Base-by-base conservation (phyloP, 768 basidiomycete species). In the Boletellus ananiceps region DNA sequence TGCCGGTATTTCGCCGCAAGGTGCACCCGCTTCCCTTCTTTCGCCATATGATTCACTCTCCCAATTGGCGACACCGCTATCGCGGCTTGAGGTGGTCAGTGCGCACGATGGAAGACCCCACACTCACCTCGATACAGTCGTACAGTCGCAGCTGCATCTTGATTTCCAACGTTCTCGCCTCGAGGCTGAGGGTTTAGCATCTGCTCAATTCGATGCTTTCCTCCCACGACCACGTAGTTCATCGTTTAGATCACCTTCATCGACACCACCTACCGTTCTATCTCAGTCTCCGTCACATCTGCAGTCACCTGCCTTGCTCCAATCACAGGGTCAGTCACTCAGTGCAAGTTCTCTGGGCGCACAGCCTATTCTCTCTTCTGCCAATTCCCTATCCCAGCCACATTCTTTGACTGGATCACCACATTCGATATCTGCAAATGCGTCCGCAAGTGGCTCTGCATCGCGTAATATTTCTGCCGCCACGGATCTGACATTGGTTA, bases 391-490 rank as follows among this genome's bases (percentile, higher is more conserved):
- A 13, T 65, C 64, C 1, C 60, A 49, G 25, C 55, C 66, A 18
- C 67, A 55, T 39, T 69, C 66, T 8, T 55, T 67, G 25, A 50
- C 59, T 11, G 63, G 59, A n/a, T 67, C 66, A 18, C 66, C 66
- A 14, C 61, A 51, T 37, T 36, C 42, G 14, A 45, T 55, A 37
- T 63, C 65, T 18, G 38, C 65, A 19, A 65, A 55, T 27, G 50
- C 49, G 19, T 49, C 58, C 2, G 58, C 68, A 12, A 53, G 57
- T 5, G 53, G 52, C 19, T 56, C 66, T 21, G 63, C 62, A 8
- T 49, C 42, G 29, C 51, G 58, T 18, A 53, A 49, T 35, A 51
- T 59, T 37, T 46, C 58, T 37, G 9, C 53, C 13, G 40, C 47
- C 38, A 47, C 58, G n/a, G 61, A 65, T 32, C 41, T 58, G 52